Conservation (phyloP, 768 basidiomycete species). For the Naganishia onofrii region DNA sequence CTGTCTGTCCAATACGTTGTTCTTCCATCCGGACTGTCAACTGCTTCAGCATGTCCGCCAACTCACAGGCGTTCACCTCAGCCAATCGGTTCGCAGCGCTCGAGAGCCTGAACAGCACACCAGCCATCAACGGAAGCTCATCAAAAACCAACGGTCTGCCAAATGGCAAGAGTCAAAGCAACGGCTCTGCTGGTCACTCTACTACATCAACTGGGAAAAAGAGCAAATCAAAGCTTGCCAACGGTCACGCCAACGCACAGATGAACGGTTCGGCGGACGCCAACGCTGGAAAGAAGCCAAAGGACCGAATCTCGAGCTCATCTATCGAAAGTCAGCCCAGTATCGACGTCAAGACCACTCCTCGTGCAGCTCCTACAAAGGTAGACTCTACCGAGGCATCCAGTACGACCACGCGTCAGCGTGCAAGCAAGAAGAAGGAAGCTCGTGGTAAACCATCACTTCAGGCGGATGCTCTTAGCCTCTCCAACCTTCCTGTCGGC, state of each 20-base stretch:
- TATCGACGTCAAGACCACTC: slow-evolving; percentile 7
- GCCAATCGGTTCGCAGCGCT: slow-evolving; percentile 22
- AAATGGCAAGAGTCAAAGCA: background rate
- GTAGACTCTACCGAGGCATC: background rate
- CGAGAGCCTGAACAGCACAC: background rate
- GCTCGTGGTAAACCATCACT: background rate
- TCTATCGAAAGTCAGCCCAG: slow-evolving; percentile 13
- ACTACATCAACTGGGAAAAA: background rate
- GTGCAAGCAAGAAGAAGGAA: background rate
- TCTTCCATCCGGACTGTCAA: background rate
- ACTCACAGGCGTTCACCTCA: slow-evolving; percentile 5
- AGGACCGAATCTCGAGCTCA: background rate
- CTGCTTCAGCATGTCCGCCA: background rate
- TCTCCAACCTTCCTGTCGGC: background rate
- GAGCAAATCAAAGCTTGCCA: background rate
- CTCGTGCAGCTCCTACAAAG: background rate
- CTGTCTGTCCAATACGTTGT: background rate
- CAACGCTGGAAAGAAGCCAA: slow-evolving; percentile 10
- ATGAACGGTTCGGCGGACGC: slow-evolving; percentile 1
- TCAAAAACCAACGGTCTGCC: background rate
- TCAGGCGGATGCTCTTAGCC: background rate
- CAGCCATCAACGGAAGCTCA: background rate
- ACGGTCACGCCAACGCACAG: slow-evolving; percentile 4
- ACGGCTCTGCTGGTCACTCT: background rate
- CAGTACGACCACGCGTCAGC: slow-evolving; percentile 11